Evolutionary conservation across 345 rosid species (phyloP).

Genomic region (Clarkia xantiana): DNA sequence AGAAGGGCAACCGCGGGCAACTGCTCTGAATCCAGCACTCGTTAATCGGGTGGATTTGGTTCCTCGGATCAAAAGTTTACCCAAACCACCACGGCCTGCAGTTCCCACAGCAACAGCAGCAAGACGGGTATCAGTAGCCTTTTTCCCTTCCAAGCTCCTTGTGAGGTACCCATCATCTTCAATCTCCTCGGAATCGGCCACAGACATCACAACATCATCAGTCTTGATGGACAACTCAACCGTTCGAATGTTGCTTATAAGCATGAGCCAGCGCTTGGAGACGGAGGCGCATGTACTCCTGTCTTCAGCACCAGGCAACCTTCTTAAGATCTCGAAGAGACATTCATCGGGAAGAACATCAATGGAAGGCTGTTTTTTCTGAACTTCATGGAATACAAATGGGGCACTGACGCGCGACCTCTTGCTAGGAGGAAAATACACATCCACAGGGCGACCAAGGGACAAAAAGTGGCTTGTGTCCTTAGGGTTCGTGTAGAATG

Average conservation of each 20-base stretch:
- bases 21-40: constrained; percentile 33
- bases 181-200: constrained; percentile 6
- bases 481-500: constrained; percentile 63
- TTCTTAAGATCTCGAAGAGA: constrained; percentile 59
- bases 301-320: constrained; percentile 37
- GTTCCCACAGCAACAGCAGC: constrained; percentile 65
- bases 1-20: constrained; percentile 53
- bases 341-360: constrained; percentile 67
- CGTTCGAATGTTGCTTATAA: constrained; percentile 37
- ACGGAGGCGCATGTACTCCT: constrained; percentile 50
- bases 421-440: constrained; percentile 62
- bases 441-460: constrained; percentile 49
- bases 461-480: constrained; percentile 51
- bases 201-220: constrained; percentile 27
- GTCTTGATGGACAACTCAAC: constrained; percentile 21
- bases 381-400: constrained; percentile 28
- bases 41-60: constrained; percentile 32
- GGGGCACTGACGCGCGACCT: constrained; percentile 63
- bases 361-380: constrained; percentile 21
- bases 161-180: constrained; percentile 43
- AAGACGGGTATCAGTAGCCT: constrained; percentile 55
- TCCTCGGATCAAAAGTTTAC: constrained; percentile 52
- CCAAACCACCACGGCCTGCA: constrained; percentile 25
- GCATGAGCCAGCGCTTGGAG: constrained; percentile 54
- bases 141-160: constrained; percentile 60